These are phyloP conservation scores for Chenopodium album DNA, from an alignment of 148 eudicot genomes.

Conservation along the genomic window DNA sequence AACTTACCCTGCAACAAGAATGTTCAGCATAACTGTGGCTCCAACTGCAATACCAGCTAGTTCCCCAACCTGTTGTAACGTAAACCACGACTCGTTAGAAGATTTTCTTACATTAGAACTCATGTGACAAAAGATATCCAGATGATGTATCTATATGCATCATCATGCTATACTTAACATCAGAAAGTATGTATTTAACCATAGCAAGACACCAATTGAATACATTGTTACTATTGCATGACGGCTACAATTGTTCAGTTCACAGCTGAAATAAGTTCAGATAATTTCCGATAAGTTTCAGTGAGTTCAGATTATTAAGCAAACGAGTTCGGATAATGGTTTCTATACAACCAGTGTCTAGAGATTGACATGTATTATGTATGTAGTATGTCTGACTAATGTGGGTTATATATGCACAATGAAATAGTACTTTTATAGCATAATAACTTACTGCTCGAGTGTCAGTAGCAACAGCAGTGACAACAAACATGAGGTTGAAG, in stretches of 20 bases:
- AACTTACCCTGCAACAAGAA: conserved; percentile 90
- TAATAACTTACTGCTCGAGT: conserved; percentile 64
- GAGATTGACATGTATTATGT: too few relatives aligned
- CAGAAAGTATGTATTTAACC: neutral
- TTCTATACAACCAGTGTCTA: too few relatives aligned
- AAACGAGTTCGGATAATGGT: neutral
- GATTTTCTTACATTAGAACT: neutral
- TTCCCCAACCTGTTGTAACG: conserved; percentile 74
- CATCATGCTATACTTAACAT: neutral
- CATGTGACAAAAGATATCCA: neutral
- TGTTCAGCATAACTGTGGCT: conserved; percentile 91
- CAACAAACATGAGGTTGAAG: conserved; percentile 90
- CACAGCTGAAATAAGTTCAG: too few relatives aligned
- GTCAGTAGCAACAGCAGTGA: conserved; percentile 94
- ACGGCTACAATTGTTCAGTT: too few relatives aligned
- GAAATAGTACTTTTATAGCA: too few relatives aligned
- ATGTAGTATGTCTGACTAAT: too few relatives aligned
- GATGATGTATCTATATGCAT: neutral
- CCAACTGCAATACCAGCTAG: conserved; percentile 98
- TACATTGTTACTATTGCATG: too few relatives aligned
- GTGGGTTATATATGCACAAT: too few relatives aligned
- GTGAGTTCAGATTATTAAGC: too few relatives aligned
- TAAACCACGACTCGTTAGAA: conserved; percentile 7
- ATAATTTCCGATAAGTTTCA: too few relatives aligned
- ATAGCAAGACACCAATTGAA: too few relatives aligned